phyloP scores from a whole-genome alignment of 176 grass and related monocot species.

The Avena eriantha region DNA sequence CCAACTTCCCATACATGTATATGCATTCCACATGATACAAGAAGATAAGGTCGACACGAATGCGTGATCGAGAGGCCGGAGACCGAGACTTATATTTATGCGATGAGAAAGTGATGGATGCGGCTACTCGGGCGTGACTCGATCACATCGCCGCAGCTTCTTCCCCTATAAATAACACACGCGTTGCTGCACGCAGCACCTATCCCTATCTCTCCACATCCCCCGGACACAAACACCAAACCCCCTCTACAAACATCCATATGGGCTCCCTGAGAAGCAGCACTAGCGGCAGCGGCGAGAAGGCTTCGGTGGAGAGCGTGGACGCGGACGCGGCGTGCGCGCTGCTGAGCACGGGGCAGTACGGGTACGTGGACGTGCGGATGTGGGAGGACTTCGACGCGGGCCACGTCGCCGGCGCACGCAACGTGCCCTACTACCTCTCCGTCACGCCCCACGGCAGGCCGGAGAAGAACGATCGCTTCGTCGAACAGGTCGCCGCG shows the following conservation, averaged over 20 bases:
- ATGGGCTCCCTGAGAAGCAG: constrained; percentile 28
- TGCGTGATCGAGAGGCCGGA: neutral
- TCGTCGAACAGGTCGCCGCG: constrained; percentile 38
- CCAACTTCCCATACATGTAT: neutral
- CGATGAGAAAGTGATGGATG: neutral
- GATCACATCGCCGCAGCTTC: neutral
- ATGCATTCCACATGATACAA: neutral
- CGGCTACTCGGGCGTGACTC: neutral
- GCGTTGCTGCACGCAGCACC: neutral
- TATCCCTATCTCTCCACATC: neutral
- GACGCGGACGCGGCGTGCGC: constrained; percentile 35
- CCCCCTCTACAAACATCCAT: neutral
- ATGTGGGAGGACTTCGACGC: constrained; percentile 60
- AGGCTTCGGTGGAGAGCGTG: neutral
- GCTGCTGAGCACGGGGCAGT: constrained; percentile 29
- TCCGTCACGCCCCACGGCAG: constrained; percentile 34
- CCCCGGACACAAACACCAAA: neutral
- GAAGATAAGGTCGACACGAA: neutral
- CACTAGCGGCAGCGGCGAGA: neutral
- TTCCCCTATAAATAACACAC: neutral
- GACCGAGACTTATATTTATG: neutral
- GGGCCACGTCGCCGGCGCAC: constrained; percentile 43
- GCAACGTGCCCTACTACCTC: constrained; percentile 52
- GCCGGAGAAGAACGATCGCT: constrained; percentile 41
- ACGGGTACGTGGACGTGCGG: constrained; percentile 44